These are phyloP conservation scores for Fusarium sp. DNA, from an alignment of 2,329 filamentous ascomycete species.

Conservation along the genomic window DNA sequence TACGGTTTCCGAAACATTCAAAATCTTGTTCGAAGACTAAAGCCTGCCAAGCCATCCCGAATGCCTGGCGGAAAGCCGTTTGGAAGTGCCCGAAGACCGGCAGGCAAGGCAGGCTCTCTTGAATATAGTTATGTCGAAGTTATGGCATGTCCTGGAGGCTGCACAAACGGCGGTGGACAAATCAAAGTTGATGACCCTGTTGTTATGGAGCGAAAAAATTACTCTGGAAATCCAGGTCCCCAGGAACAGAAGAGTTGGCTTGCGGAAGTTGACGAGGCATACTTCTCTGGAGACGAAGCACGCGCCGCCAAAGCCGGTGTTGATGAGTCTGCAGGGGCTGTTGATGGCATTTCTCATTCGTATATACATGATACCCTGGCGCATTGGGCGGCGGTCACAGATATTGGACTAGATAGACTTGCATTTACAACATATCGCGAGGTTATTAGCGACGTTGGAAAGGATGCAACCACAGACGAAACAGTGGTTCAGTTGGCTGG, in stretches of 20 bases:
- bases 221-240: constrained; percentile 70
- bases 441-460: constrained; percentile 95
- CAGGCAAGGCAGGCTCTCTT: constrained; percentile 60
- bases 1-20: constrained; percentile 99
- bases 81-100: constrained; percentile 65
- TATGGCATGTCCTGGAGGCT: constrained; percentile 99
- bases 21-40: constrained; percentile 92
- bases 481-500: constrained; percentile 88
- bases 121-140: constrained; percentile 97
- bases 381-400: constrained; percentile 81
- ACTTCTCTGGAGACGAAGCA: constrained; percentile 79
- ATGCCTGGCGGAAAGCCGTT: constrained; percentile 80
- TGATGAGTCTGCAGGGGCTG: constrained; percentile 53
- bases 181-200: constrained; percentile 87
- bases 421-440: constrained; percentile 89
- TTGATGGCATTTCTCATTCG: constrained; percentile 74
- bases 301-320: constrained; percentile 49
- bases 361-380: constrained; percentile 75
- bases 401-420: constrained; percentile 76
- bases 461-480: constrained; percentile 75
- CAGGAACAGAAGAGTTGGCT: constrained; percentile 90
- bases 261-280: constrained; percentile 85
- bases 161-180: constrained; percentile 97
- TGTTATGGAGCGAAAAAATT: constrained; percentile 61
- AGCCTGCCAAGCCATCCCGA: constrained; percentile 80